These are phyloP conservation scores for Lipomyces chichibuensis DNA, from an alignment of 805 yeast genomes.

Conservation along the genomic window DNA sequence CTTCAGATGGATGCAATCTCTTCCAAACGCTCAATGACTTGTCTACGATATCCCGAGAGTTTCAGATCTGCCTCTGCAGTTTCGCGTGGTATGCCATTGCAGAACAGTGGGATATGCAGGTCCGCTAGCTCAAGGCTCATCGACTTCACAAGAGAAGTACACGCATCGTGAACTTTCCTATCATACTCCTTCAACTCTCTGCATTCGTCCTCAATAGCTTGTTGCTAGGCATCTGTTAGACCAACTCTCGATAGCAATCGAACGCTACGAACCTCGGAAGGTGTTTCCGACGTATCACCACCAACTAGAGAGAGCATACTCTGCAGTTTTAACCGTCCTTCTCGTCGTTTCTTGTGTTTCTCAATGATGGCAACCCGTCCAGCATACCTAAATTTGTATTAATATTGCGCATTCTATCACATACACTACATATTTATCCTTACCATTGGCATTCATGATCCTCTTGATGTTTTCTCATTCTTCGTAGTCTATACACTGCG, in stretches of 20 bases:
- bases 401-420: not conserved
- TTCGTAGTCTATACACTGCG: conserved; percentile 12
- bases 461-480: conserved; percentile 26
- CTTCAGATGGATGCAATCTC: conserved; percentile 5
- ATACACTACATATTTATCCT: not conserved
- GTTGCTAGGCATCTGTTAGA: conserved; percentile 10
- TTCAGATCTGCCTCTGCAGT: not conserved
- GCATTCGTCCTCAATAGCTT: conserved; percentile 15
- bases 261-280: conserved; percentile 10
- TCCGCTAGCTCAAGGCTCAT: conserved; percentile 23
- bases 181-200: conserved; percentile 24
- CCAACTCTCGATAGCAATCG: not conserved
- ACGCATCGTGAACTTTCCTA: conserved; percentile 26
- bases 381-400: conserved; percentile 15
- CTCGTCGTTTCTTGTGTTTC: conserved; percentile 20
- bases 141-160: conserved; percentile 21
- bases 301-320: conserved; percentile 22
- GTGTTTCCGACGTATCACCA: conserved; percentile 19
- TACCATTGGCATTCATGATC: conserved; percentile 32
- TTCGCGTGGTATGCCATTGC: not conserved
- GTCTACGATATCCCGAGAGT: conserved; percentile 1
- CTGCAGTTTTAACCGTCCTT: conserved; percentile 17
- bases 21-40: conserved; percentile 18
- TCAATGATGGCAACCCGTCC: conserved; percentile 22
- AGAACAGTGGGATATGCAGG: conserved; percentile 27